phyloP scores from a whole-genome alignment of 208 protist species.

The Trypanosoma theileri region DNA sequence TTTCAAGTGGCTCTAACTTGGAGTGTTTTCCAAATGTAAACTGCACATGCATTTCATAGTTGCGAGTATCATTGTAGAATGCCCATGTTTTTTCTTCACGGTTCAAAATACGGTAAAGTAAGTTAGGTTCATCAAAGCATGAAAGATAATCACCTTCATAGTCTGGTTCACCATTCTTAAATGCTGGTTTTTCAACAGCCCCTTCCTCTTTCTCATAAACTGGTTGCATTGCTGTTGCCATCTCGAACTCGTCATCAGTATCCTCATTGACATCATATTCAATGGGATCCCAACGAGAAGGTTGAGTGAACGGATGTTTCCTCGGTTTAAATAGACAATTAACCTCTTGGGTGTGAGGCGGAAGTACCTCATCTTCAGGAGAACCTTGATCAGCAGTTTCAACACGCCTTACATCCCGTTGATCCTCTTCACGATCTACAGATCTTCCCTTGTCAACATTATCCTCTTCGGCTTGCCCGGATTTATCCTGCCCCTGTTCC shows the following conservation, averaged over 20 bases:
- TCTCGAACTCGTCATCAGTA: conserved; percentile 73
- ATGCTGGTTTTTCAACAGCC: conserved; percentile 23
- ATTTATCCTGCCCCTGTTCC: too few species aligned
- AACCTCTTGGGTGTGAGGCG: conserved; percentile 19
- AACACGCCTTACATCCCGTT: too few species aligned
- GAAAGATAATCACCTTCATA: conserved; percentile 56
- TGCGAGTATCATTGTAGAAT: conserved; percentile 78
- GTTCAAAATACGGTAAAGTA: conserved; percentile 77
- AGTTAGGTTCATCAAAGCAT: conserved; percentile 79
- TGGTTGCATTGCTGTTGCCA: conserved; percentile 44
- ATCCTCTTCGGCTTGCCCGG: too few species aligned
- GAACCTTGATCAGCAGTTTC: too few species aligned
- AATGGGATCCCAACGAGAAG: conserved; percentile 59
- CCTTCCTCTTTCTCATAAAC: conserved; percentile 40
- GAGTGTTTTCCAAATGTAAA: conserved; percentile 72
- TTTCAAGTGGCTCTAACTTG: conserved; percentile 51
- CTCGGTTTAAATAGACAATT: conserved; percentile 42
- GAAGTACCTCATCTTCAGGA: conserved; percentile 2
- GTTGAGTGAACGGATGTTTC: conserved; percentile 30
- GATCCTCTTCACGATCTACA: too few species aligned
- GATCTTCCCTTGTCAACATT: too few species aligned
- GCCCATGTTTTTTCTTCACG: conserved; percentile 64
- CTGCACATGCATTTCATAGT: conserved; percentile 74
- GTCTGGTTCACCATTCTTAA: conserved; percentile 71
- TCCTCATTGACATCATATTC: conserved; percentile 46